These are phyloP conservation scores for Alloascoidea hylecoeti DNA, from an alignment of 805 yeast species.

Conservation along the genomic window DNA sequence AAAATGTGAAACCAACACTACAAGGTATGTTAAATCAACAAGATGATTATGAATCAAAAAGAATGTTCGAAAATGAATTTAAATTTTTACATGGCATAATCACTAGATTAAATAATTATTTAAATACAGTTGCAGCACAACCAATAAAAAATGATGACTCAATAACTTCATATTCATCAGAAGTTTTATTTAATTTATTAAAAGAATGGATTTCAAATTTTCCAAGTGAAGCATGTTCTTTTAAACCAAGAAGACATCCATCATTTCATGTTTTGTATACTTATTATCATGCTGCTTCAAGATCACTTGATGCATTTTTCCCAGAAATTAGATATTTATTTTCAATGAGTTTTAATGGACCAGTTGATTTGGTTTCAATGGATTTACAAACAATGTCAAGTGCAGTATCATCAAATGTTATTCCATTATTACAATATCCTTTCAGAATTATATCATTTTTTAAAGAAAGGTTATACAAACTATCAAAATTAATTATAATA, in stretches of 20 bases:
- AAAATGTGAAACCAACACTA: constrained; percentile 9
- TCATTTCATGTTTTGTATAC: constrained; percentile 13
- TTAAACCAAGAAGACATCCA: constrained; percentile 1
- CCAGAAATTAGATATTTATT: constrained; percentile 22
- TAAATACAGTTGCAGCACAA: constrained; percentile 6
- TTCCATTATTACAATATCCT: constrained; percentile 14
- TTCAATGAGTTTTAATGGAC: constrained; percentile 20
- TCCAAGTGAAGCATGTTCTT: constrained; percentile 9
- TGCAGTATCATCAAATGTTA: constrained; percentile 3
- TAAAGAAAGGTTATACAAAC: constrained; percentile 10
- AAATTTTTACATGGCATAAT: constrained; percentile 5
- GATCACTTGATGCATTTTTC: constrained; percentile 20
- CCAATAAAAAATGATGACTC: constrained; percentile 3
- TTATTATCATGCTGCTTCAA: constrained; percentile 19
- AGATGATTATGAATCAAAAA: constrained; percentile 3
- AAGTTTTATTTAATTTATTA: constrained; percentile 9
- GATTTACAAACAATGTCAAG: constrained; percentile 8
- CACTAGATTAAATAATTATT: constrained; percentile 5
- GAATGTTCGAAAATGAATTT: constrained; percentile 7
- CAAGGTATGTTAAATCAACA: background rate
- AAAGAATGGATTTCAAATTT: constrained; percentile 13
- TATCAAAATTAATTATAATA: background rate
- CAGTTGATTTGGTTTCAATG: constrained; percentile 16
- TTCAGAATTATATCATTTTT: constrained; percentile 15
- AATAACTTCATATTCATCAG: constrained; percentile 8